phyloP scores from a whole-genome alignment of 2,329 filamentous ascomycete species.

The Botrytis galanthina region DNA sequence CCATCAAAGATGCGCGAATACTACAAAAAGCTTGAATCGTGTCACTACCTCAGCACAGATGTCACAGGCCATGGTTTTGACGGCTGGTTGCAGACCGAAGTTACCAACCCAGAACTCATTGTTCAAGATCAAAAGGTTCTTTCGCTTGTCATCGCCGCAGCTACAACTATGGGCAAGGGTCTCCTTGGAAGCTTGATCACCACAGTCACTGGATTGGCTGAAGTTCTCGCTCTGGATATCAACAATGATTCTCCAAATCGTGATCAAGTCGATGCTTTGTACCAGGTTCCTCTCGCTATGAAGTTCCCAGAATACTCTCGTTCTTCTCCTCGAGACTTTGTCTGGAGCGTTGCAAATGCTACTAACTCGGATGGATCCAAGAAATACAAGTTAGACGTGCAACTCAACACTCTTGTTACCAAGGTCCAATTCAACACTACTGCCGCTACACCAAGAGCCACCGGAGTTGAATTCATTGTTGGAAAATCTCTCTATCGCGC shows the following conservation, averaged over 20 bases:
- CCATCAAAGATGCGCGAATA: constrained; percentile 44
- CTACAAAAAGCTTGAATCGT: constrained; percentile 45
- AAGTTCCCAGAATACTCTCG: constrained; percentile 24
- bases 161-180: neutral
- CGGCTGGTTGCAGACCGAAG: constrained; percentile 36
- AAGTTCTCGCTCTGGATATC: constrained; percentile 28
- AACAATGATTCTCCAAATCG: constrained; percentile 30
- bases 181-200: neutral
- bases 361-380: constrained; percentile 23
- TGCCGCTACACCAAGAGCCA: constrained; percentile 37
- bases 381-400: constrained; percentile 21
- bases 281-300: constrained; percentile 33
- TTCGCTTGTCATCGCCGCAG: constrained; percentile 1
- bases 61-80: constrained; percentile 34
- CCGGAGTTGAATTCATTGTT: constrained; percentile 44
- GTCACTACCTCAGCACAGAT: constrained; percentile 43
- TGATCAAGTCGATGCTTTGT: constrained; percentile 31
- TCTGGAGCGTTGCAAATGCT: constrained; percentile 22
- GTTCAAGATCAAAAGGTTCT: constrained; percentile 25
- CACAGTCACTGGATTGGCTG: neutral
- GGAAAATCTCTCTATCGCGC: constrained; percentile 45
- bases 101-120: constrained; percentile 23
- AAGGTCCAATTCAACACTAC: constrained; percentile 35
- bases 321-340: constrained; percentile 30
- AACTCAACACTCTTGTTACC: constrained; percentile 39